phyloP scores from a whole-genome alignment of 345 rosid species.

The Balakata baccata region DNA sequence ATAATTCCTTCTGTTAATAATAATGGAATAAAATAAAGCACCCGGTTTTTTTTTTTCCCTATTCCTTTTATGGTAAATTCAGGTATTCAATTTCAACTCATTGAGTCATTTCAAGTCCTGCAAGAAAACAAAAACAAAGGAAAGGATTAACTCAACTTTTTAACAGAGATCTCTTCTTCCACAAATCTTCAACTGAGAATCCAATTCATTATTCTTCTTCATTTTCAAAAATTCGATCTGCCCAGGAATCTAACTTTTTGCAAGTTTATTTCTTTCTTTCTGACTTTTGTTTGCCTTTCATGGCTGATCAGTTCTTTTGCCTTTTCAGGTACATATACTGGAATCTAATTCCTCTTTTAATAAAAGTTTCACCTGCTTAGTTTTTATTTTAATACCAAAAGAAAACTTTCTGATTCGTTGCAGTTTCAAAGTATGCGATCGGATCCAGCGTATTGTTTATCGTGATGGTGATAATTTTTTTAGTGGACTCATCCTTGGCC shows the following conservation, averaged over 20 bases:
- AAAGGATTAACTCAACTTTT: no score
- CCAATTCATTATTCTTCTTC: constrained; percentile 8
- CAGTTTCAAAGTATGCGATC: constrained; percentile 23
- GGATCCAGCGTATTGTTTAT: constrained; percentile 35
- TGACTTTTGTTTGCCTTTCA: constrained; percentile 13
- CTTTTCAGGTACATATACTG: constrained; percentile 26
- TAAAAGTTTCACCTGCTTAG: background rate
- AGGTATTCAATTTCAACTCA: no score
- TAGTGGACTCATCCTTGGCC: constrained; percentile 15
- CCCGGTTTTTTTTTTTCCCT: no score
- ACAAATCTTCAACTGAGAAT: constrained; percentile 7
- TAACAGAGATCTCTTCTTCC: background rate
- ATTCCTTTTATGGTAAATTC: no score
- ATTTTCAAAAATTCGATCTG: constrained; percentile 7
- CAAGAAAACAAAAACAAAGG: no score
- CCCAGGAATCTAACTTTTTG: constrained; percentile 15
- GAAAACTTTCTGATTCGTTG: constrained; percentile 1
- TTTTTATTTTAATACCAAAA: background rate
- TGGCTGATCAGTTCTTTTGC: constrained; percentile 31
- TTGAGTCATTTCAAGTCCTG: no score
- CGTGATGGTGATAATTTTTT: background rate
- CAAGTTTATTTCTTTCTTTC: no score
- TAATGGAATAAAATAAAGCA: no score
- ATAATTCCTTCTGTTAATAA: no score
- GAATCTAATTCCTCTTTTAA: constrained; percentile 15